A percentile compares a stretch with the other conserved stretches of the same genome.
These are phyloP conservation scores for Tetracentron sinense DNA, from an alignment of 164 flowering plant species.

Conservation along the genomic window DNA sequence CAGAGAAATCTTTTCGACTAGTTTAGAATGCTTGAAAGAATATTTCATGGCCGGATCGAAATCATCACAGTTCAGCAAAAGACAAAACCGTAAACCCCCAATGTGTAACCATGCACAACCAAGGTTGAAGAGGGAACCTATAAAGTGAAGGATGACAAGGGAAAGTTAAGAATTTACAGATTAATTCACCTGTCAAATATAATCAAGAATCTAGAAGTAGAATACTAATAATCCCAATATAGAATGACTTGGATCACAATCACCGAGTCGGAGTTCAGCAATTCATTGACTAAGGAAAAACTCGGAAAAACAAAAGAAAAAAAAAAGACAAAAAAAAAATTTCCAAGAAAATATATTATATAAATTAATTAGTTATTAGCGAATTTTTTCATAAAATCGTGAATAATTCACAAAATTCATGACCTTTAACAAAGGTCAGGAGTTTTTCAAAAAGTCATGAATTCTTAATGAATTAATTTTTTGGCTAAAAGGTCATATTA, in stretches of 20 bases:
- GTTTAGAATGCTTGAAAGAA: slow-evolving; percentile 43
- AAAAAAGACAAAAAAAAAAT: too few species aligned
- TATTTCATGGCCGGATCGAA: slow-evolving; percentile 78
- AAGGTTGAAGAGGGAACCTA: slow-evolving; percentile 37
- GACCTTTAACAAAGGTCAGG: too few species aligned
- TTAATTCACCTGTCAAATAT: background rate
- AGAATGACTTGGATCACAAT: background rate
- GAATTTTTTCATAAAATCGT: too few species aligned
- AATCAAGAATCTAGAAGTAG: background rate
- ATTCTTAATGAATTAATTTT: too few species aligned
- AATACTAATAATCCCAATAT: background rate
- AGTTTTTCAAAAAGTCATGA: too few species aligned
- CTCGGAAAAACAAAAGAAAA: too few species aligned
- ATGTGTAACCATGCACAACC: slow-evolving; percentile 66
- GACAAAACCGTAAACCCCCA: slow-evolving; percentile 72
- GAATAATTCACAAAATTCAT: too few species aligned
- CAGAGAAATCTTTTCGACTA: slow-evolving; percentile 50
- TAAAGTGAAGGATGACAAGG: slow-evolving; percentile 1
- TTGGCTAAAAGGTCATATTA: too few species aligned
- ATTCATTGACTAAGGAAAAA: too few species aligned
- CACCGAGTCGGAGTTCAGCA: too few species aligned
- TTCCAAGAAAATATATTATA: too few species aligned
- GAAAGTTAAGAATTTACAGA: background rate
- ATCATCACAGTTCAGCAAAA: slow-evolving; percentile 50
- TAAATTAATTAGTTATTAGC: too few species aligned